Evolutionary conservation across 2,329 filamentous ascomycete genomes (phyloP), one percentile per base, ranked within the genome.

Genomic region (Knoxdaviesia capensis): DNA sequence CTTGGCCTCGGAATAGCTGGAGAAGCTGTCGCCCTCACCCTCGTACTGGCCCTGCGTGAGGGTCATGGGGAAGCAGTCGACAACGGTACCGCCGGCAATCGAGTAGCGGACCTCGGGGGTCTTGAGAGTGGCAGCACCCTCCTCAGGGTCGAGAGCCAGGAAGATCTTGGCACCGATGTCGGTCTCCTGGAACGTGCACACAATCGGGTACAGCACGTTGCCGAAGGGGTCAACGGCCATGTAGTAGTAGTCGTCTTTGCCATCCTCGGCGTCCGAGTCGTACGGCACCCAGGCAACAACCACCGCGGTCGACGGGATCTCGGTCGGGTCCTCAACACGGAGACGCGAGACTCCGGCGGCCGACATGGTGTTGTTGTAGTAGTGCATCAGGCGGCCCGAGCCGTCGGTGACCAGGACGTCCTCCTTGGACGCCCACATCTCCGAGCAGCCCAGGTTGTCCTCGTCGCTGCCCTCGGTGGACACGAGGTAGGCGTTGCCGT

Each of bases 401-500:
- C 48, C 53, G 38, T 55, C 53, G 6, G 40, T 46, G 30, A 51
- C 47, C 7, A 54, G 42, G 5, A 45, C 44, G 7, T 50, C 47
- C 1, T 49, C 42, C 9, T 41, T 44, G 5, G 42, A 44, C 3
- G 51, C 45, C 52, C 52, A 57, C 34, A 51, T 41, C 33, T 46
- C 46, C 41, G 47, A 51, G 47, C 50, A 54, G 36, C 43, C 42
- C 1, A 41, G 38, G 35, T 44, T 49, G 28, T 46, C 47, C n/a
- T 42, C 32, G 41, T 49, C 45, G 20, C 20, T 20, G 20, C 20
- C 20, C n/a, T 48, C 48, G 36, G 41, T 43, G 11, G 34, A 41
- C 10, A 52, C 48, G 20, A 49, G 50, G 44, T 58, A 58, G n/a
- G 57, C n/a, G 47, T 57, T 58, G 43, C 54, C 54, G 45, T 57